A percentile compares a stretch with the other conserved stretches of the same genome.
phyloP scores from a whole-genome alignment of 139 green algal species.

The Parachlorella kessleri region DNA sequence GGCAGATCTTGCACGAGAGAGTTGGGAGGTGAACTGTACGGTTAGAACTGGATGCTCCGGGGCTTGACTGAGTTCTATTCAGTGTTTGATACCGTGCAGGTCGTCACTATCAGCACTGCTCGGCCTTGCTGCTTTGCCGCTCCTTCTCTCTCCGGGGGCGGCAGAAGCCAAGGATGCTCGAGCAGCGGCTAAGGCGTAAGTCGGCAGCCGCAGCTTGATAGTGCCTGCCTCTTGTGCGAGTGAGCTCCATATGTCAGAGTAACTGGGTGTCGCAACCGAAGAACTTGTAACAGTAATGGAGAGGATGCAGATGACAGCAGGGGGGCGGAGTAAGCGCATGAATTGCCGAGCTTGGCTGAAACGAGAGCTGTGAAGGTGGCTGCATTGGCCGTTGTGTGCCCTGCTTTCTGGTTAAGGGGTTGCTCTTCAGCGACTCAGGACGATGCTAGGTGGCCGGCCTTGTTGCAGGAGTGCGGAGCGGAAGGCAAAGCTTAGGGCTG shows the following conservation, averaged over 20 bases:
- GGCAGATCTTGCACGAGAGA: background rate
- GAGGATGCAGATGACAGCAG: background rate
- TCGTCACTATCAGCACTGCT: background rate
- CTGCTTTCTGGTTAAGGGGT: background rate
- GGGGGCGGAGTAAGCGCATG: background rate
- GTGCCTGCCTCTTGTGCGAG: too few relatives aligned
- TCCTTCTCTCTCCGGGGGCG: background rate
- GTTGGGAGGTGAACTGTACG: background rate
- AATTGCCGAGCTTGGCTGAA: background rate
- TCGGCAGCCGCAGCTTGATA: too few relatives aligned
- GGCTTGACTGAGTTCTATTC: too few relatives aligned
- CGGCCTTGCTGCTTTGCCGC: background rate
- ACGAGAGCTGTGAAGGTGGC: background rate
- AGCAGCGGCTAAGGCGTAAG: background rate
- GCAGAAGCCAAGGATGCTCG: background rate
- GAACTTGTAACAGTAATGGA: too few relatives aligned
- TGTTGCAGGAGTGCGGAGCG: slow-evolving; percentile 12
- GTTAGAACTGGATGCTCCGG: background rate
- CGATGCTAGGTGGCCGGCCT: background rate
- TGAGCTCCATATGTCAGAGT: too few relatives aligned
- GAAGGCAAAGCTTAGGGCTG: slow-evolving; percentile 14
- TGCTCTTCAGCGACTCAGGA: background rate
- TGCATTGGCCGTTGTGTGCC: background rate
- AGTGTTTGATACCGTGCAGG: too few relatives aligned
- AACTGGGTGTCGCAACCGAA: too few relatives aligned